A percentile compares a stretch with the other conserved stretches of the same genome.
phyloP scores from a whole-genome alignment of 768 basidiomycete genomes.

The Hortiboletus campestris region DNA sequence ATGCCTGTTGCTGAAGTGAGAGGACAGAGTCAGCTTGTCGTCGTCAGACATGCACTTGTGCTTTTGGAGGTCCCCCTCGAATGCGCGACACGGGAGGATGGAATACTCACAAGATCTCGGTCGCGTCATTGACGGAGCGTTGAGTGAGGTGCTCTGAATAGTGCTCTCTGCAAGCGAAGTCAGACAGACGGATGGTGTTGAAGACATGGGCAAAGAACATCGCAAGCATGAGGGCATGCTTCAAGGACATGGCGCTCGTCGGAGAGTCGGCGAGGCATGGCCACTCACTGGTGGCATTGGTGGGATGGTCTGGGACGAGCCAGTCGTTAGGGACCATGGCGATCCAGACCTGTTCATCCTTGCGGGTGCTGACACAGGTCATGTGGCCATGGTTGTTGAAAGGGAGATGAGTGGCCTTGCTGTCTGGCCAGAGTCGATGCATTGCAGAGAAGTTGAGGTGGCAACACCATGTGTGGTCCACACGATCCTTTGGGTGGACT shows the following conservation, averaged over 20 bases:
- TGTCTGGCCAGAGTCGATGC: not conserved
- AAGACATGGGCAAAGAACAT: too few species aligned
- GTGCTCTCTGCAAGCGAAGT: too few species aligned
- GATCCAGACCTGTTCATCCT: not conserved
- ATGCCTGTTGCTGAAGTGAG: too few species aligned
- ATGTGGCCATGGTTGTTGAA: not conserved
- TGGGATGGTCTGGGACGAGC: not conserved
- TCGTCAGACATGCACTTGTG: too few species aligned
- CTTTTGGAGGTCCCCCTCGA: too few species aligned
- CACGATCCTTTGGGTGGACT: accelerated
- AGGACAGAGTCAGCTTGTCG: too few species aligned
- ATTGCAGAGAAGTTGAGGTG: not conserved
- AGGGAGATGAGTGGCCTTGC: not conserved
- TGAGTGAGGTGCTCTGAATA: not conserved
- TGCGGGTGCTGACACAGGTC: not conserved
- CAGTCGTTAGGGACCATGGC: not conserved
- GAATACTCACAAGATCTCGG: not conserved
- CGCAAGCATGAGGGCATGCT: too few species aligned
- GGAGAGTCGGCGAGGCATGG: too few species aligned
- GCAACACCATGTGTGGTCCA: not conserved
- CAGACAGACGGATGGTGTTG: too few species aligned
- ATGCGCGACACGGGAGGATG: too few species aligned
- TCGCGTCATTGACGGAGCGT: not conserved
- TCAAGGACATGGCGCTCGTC: too few species aligned
- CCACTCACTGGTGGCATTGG: not conserved